Evolutionary conservation across 306 rosid genomes (phyloP).

Genomic region (Luffa aegyptiaca): DNA sequence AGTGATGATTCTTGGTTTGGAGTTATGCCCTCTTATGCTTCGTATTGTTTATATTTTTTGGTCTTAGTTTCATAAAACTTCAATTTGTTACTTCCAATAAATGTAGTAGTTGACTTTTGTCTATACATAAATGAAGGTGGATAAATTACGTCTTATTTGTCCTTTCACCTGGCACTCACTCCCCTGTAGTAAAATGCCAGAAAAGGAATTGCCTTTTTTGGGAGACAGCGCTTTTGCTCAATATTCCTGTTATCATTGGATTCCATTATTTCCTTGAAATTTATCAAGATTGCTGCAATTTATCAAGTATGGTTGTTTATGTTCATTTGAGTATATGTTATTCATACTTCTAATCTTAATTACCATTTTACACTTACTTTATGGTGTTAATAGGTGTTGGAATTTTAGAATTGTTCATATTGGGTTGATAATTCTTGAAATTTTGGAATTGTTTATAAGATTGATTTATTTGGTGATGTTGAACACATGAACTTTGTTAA

Average conservation of each 20-base stretch:
- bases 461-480: no score
- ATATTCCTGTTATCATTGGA: not conserved
- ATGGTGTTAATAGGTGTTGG: no score
- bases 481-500: no score
- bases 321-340: no score
- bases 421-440: no score
- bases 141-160: not conserved
- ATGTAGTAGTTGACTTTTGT: not conserved
- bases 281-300: constrained; percentile 13
- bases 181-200: not conserved
- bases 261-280: not conserved
- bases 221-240: not conserved
- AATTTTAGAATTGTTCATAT: no score
- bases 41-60: not conserved
- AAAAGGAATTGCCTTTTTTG: not conserved
- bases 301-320: constrained; percentile 24
- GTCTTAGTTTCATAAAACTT: not conserved
- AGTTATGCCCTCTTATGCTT: not conserved
- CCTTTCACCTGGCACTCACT: not conserved
- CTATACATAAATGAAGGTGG: not conserved
- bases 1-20: not conserved
- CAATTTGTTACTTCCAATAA: not conserved
- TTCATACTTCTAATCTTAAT: no score
- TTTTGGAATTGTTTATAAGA: no score
- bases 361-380: no score